A percentile compares a stretch with the other conserved stretches of the same genome.
phyloP scores from a whole-genome alignment of 139 green algal genomes.

The Trebouxia sp. region DNA sequence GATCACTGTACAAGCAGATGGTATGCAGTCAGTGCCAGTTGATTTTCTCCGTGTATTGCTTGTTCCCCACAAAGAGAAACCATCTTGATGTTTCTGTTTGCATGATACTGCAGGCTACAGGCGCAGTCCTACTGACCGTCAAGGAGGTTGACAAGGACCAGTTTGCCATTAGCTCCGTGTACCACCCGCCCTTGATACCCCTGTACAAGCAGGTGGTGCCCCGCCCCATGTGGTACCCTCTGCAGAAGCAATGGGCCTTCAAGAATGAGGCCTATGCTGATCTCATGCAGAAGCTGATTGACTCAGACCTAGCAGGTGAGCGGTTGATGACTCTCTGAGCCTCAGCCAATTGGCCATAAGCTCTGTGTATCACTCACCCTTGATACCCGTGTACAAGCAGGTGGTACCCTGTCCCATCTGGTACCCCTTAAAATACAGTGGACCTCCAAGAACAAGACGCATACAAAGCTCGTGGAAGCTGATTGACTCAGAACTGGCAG shows the following conservation, averaged over 20 bases:
- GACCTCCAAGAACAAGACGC: neutral
- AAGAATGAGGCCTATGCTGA: neutral
- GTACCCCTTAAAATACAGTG: neutral
- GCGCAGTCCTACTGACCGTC: neutral
- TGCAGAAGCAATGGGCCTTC: constrained; percentile 11
- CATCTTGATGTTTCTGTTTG: neutral
- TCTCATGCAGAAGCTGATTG: constrained; percentile 10
- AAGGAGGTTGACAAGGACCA: neutral
- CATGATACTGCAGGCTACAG: neutral
- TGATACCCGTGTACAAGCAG: neutral
- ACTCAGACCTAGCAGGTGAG: neutral
- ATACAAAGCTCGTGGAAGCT: constrained; percentile 6
- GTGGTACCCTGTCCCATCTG: neutral
- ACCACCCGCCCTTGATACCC: neutral
- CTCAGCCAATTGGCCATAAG: neutral
- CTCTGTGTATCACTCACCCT: neutral
- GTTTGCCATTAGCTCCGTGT: constrained; percentile 7
- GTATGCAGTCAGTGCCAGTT: too few species aligned
- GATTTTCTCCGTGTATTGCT: too few species aligned
- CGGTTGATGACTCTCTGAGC: neutral
- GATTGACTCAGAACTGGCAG: neutral
- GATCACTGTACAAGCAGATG: too few species aligned
- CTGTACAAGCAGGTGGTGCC: neutral
- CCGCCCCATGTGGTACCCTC: neutral
- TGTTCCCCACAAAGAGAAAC: neutral